Conservation (phyloP, 2,329 filamentous ascomycete genomes). For the Raffaelea ambrosiae region DNA sequence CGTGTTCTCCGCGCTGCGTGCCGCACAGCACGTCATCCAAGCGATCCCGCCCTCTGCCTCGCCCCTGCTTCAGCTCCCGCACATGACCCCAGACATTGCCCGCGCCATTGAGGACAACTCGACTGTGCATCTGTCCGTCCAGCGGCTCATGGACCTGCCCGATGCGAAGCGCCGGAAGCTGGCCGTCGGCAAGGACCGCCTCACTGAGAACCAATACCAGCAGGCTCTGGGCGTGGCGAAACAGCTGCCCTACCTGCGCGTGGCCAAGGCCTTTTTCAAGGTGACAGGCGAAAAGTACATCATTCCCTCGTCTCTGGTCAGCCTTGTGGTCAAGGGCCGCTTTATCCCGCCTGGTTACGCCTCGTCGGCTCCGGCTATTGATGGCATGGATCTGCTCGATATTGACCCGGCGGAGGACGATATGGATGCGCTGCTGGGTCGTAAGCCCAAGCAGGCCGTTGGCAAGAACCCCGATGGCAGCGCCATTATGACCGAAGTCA, state of each 20-base stretch:
- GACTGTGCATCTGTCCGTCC: constrained; percentile 67
- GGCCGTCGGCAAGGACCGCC: constrained; percentile 59
- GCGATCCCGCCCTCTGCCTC: constrained; percentile 76
- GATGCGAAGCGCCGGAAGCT: constrained; percentile 65
- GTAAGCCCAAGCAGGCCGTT: constrained; percentile 51
- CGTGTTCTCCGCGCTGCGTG: constrained; percentile 71
- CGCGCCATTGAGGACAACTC: constrained; percentile 65
- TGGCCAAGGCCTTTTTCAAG: constrained; percentile 97
- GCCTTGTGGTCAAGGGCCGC: constrained; percentile 89
- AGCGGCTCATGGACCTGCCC: constrained; percentile 81
- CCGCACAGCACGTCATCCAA: constrained; percentile 83
- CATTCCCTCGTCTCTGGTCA: constrained; percentile 85
- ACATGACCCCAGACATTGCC: constrained; percentile 64
- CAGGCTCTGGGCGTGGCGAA: constrained; percentile 67
- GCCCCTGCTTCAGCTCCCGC: constrained; percentile 82
- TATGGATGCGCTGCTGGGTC: constrained; percentile 72
- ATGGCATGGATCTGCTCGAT: constrained; percentile 77
- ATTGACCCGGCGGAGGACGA: constrained; percentile 90
- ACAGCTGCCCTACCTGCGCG: constrained; percentile 73
- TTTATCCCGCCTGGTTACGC: constrained; percentile 76
- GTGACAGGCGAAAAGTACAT: constrained; percentile 90
- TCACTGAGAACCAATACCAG: constrained; percentile 69
- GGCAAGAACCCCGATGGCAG: constrained; percentile 55
- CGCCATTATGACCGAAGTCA: constrained; percentile 34
- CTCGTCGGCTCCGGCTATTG: constrained; percentile 62